Conservation (phyloP, 2,329 filamentous ascomycete species). For the Curvularia hawaiiensis region DNA sequence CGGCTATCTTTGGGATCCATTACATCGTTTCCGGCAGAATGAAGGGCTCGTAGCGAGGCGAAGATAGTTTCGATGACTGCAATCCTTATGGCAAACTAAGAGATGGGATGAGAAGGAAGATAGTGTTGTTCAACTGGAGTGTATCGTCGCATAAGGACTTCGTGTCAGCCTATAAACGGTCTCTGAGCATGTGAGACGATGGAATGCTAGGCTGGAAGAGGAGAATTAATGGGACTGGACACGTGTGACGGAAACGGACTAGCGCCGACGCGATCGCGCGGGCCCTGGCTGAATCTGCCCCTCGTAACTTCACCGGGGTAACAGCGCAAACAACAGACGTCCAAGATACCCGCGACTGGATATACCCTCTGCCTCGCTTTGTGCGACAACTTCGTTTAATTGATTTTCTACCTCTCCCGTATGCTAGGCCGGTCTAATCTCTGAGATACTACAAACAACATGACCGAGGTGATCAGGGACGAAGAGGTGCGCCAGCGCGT, state of each 20-base stretch:
- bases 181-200: background rate
- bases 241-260: slow-evolving; percentile 25
- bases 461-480: slow-evolving; percentile 66
- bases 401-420: background rate
- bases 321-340: slow-evolving; percentile 16
- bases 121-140: background rate
- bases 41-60: background rate
- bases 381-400: background rate
- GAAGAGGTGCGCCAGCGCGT: slow-evolving; percentile 83
- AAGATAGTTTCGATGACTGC: background rate
- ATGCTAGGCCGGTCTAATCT: background rate
- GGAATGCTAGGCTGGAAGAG: slow-evolving; percentile 23
- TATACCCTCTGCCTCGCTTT: slow-evolving; percentile 1
- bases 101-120: background rate
- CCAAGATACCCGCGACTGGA: slow-evolving; percentile 18
- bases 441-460: slow-evolving; percentile 13
- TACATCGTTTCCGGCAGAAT: background rate
- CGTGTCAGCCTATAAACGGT: background rate
- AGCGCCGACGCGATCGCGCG: slow-evolving; percentile 27
- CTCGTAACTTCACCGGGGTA: slow-evolving; percentile 20
- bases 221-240: slow-evolving; percentile 20
- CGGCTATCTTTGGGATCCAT: background rate
- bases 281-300: slow-evolving; percentile 24
- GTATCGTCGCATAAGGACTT: background rate
- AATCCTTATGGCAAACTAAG: background rate